A percentile compares a stretch with the other conserved stretches of the same genome.
phyloP scores from a whole-genome alignment of 2,329 filamentous ascomycete genomes.

The Falciphora oryzae region DNA sequence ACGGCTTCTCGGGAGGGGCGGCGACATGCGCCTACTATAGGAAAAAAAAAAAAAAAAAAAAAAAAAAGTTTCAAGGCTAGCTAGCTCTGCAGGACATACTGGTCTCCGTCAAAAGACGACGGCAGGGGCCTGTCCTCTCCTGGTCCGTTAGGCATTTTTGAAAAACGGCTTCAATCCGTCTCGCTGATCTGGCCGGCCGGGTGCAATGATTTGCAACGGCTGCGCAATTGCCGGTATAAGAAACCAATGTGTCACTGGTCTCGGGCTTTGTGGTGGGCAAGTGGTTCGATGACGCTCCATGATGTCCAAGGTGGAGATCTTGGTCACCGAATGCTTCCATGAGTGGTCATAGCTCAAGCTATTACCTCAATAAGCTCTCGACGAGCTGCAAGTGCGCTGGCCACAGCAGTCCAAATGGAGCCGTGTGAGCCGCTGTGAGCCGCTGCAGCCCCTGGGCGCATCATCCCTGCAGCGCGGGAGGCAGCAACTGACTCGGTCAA shows the following conservation, averaged over 20 bases:
- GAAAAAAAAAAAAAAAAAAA: background rate
- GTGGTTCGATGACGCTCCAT: conserved; percentile 3
- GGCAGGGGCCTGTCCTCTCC: conserved; percentile 50
- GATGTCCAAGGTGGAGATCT: background rate
- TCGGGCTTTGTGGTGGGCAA: background rate
- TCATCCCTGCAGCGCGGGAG: background rate
- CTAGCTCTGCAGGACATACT: conserved; percentile 42
- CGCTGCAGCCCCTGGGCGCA: no score
- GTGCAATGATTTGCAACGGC: background rate
- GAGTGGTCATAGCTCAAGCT: conserved; percentile 1
- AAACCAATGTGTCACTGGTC: background rate
- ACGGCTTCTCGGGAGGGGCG: background rate
- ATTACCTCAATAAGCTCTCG: background rate
- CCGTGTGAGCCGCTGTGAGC: no score
- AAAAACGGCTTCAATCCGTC: background rate
- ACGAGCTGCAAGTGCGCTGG: no score
- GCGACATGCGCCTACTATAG: no score
- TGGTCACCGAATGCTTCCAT: background rate
- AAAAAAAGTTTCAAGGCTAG: conserved; percentile 15
- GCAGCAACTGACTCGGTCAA: background rate
- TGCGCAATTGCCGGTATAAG: background rate
- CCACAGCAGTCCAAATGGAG: no score
- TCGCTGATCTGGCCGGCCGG: background rate
- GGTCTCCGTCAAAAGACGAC: conserved; percentile 74
- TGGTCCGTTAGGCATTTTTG: conserved; percentile 13